Evolutionary conservation across 306 rosid genomes (phyloP), one percentile per base, ranked within the genome.

Genomic region (Acacia acuminata): DNA sequence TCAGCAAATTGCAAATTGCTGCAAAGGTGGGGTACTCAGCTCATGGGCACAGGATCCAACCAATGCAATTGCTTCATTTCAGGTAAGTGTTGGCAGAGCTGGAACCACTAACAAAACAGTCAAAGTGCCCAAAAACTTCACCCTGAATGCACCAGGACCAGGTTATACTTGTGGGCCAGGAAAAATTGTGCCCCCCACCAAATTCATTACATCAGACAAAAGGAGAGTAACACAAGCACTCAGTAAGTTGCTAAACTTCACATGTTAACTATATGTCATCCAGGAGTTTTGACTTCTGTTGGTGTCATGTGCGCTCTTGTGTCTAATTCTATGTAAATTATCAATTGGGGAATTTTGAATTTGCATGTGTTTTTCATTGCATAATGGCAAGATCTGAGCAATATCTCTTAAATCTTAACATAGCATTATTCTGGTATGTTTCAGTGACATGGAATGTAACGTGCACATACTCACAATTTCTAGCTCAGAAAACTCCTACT

Each of bases 381-480:
- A 32, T 51, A 30, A 22, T 24, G 60, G 40, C 44, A 58, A 44
- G 68, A 72, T 34, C 61, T 12, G 7, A 63, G 25, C 30, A 56
- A 80, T 58, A 60, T 81, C 36, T 17, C 36, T 24, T 71, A 19
- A 44, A 24, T 67, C 69, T 68, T 71, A 68, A 22, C 75, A 63
- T 67, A 67, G 42, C 81, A 22, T 66, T 34, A 58, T 55, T 70
- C 69, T 82, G 65, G 17, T 86, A 68, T 45, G 10, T 86, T 78
- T 86, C 92, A 94, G 98, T 93, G 97, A 94, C 98, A 77, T 94
- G 98, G 98, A 93, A 90, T 32, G 86, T 91, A 79, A 93, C 97
- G 1, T 94, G 98, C 86, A 87, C 95, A 60, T 94, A 91, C 83
- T 94, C 98, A 20, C 97, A 93, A 55, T 90, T 93, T 77, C 88